Evolutionary conservation across 352 stramenopile genomes (phyloP), one percentile per base, ranked within the genome.

Genomic region (Pythium pyrilobum): DNA sequence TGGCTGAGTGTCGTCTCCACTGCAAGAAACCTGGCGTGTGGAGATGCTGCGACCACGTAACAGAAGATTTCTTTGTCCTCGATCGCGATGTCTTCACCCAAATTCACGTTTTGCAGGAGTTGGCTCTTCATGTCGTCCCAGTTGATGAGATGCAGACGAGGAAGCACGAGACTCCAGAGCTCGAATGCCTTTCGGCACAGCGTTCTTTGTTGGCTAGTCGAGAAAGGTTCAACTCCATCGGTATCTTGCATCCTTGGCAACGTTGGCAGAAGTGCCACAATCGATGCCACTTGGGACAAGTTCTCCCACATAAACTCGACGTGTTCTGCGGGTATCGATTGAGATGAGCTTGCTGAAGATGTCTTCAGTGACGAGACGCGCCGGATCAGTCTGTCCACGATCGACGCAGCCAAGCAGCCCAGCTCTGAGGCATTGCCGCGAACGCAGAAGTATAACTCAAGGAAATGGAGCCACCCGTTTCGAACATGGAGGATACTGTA

Each of bases 391-490:
- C 69, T 56, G 10, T 88, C 72, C 18, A 71, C 73, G 24, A 88
- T 74, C 1, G 71, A 36, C 8, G 62, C 58, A 20, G 57, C 61
- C 31, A 88, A 41, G 23, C 40, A 66, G 33, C 67, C 78, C 29
- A 89, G 56, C 31, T 84, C 64, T 9, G 67, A 71, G 15, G 77
- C 64, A 20, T 62, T 52, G 16, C 60, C 53, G 13, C 60, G 75
- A 23, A 85, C 64, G 34, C 60, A 81, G 51, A 89, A 93, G 60
- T 84, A 86, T 56, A 88, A 75, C 47, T 94, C 83, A 28, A 91
- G 52, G 24, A 90, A 76, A 56, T 91, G 72, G 56, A 91, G 76
- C 84, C 84, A 94, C 1, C 84, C 84, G 32, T 88, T 89, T 38
- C 70, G 77, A 25, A 91, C 81, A 28, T 83, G 57, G 16, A 90